These are phyloP conservation scores for Hypoxylon fuscum DNA, from an alignment of 495 filamentous ascomycete genomes.

Conservation along the genomic window DNA sequence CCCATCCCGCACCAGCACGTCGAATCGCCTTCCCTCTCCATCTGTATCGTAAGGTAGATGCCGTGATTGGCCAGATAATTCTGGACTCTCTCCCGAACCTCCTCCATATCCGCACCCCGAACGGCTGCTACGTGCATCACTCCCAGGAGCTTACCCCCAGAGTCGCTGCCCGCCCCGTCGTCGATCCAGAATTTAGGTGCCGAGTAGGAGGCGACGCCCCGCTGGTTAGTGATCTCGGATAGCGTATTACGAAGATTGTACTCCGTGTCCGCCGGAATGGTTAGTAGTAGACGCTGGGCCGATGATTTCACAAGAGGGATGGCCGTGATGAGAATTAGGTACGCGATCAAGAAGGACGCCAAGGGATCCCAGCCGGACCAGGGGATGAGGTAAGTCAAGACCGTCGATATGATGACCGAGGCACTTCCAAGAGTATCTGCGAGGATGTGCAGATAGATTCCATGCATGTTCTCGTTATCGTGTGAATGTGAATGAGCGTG, in stretches of 20 bases:
- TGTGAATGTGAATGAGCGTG: constrained; percentile 62
- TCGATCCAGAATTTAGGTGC: constrained; percentile 96
- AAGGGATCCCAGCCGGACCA: constrained; percentile 97
- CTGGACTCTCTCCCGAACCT: constrained; percentile 74
- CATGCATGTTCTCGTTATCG: constrained; percentile 98
- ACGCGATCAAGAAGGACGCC: constrained; percentile 91
- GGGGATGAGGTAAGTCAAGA: constrained; percentile 82
- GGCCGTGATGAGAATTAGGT: constrained; percentile 88
- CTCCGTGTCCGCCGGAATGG: constrained; percentile 84
- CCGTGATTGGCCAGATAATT: constrained; percentile 66
- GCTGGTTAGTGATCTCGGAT: constrained; percentile 79
- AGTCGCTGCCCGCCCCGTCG: constrained; percentile 64
- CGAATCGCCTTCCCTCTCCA: constrained; percentile 77
- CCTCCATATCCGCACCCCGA: constrained; percentile 74
- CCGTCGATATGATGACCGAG: constrained; percentile 91
- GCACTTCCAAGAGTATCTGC: constrained; percentile 95
- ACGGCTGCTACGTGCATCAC: constrained; percentile 85
- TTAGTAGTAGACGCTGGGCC: constrained; percentile 81
- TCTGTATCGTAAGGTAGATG: constrained; percentile 78
- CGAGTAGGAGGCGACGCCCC: constrained; percentile 85
- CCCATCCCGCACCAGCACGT: constrained; percentile 79
- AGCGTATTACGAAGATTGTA: constrained; percentile 88
- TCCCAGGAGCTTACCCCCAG: constrained; percentile 68
- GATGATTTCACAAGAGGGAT: constrained; percentile 87
- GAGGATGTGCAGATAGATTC: constrained; percentile 96